Evolutionary conservation across 2,329 filamentous ascomycete genomes (phyloP).

Genomic region (Fusarium nygamai): DNA sequence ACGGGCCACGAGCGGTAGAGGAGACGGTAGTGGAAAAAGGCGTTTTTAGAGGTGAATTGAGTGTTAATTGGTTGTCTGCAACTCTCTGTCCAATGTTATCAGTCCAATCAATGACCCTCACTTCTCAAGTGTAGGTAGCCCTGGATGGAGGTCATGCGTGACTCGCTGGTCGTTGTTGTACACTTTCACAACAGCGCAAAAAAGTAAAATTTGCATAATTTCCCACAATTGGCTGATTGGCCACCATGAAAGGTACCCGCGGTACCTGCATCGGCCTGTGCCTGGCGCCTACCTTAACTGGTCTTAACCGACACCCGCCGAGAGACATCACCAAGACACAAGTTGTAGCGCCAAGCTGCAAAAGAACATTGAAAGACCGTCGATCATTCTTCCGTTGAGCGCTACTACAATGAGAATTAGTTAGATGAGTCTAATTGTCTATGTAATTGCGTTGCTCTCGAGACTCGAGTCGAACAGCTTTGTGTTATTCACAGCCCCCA

Average conservation of each 20-base stretch:
- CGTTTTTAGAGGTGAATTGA: constrained; percentile 1
- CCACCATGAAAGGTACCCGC: no score
- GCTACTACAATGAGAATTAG: constrained; percentile 30
- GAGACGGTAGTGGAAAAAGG: not conserved
- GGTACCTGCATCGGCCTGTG: not conserved
- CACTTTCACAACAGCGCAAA: constrained; percentile 21
- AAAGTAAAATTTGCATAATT: constrained; percentile 42
- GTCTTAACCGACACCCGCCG: not conserved
- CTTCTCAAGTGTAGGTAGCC: not conserved
- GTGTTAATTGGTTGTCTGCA: not conserved
- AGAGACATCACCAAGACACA: not conserved
- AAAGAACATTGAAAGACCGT: constrained; percentile 7
- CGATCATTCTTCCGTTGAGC: constrained; percentile 19
- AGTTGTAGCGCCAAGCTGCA: not conserved
- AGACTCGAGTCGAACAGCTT: not conserved
- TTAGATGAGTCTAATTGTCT: constrained; percentile 23
- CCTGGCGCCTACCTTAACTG: constrained; percentile 36
- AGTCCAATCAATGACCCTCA: constrained; percentile 7
- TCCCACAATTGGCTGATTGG: constrained; percentile 8
- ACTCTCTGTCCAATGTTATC: constrained; percentile 18
- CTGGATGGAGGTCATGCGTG: not conserved
- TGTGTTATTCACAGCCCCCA: not conserved
- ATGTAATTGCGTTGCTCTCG: constrained; percentile 2
- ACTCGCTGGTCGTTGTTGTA: not conserved
- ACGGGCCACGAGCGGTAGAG: not conserved